A percentile compares a stretch with the other conserved stretches of the same genome.
phyloP scores from a whole-genome alignment of 2,329 filamentous ascomycete species.

The Fusarium mexicanum region DNA sequence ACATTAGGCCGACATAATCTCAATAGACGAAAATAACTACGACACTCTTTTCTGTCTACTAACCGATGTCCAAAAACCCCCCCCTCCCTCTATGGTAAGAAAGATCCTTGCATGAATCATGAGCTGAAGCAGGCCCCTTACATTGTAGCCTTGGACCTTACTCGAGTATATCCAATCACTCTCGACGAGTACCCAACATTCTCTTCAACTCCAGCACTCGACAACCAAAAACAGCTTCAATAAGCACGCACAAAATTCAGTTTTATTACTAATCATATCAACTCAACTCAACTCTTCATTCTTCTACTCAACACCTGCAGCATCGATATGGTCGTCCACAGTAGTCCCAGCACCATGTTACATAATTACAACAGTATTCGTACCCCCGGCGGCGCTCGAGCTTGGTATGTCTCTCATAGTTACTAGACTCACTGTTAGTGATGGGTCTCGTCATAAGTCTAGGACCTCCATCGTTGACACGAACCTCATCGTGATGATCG shows the following conservation, averaged over 20 bases:
- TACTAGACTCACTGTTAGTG: slow-evolving; percentile 3
- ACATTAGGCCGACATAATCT: too few species aligned
- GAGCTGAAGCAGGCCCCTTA: neutral
- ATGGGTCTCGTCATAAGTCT: neutral
- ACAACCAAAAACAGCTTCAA: neutral
- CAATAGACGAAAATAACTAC: too few species aligned
- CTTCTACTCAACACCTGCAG: neutral
- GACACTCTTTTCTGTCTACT: too few species aligned
- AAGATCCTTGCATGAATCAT: slow-evolving; percentile 23
- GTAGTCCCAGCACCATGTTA: neutral
- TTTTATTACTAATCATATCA: neutral
- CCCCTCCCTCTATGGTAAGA: too few species aligned
- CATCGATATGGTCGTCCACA: neutral
- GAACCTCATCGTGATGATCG: slow-evolving; percentile 2
- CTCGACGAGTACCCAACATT: slow-evolving; percentile 1
- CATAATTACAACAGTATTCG: neutral
- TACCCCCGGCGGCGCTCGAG: neutral
- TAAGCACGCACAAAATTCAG: neutral
- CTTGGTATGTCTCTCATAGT: neutral
- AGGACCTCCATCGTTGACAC: neutral
- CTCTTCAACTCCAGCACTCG: neutral
- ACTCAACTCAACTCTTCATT: neutral
- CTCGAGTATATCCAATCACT: slow-evolving; percentile 11
- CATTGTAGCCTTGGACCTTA: neutral
- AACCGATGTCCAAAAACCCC: too few species aligned